These are phyloP conservation scores for Trichoderma orchidacearum DNA, from an alignment of 495 filamentous ascomycete species.

Conservation along the genomic window DNA sequence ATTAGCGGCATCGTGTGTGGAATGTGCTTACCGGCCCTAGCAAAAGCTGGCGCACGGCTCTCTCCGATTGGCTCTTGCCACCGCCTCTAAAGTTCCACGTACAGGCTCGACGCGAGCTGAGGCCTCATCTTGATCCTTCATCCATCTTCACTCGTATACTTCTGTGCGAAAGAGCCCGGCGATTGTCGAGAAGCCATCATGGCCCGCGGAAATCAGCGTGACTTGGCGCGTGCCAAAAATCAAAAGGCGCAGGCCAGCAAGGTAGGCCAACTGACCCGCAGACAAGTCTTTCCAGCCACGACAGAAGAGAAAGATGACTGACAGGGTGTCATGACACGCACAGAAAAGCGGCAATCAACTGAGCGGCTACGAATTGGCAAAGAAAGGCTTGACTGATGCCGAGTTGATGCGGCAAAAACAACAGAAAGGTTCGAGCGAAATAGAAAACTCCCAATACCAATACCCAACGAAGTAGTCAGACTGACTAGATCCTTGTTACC, in stretches of 20 bases:
- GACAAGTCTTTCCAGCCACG: not conserved
- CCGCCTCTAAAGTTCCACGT: not conserved
- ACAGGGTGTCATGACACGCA: slow-evolving; percentile 11
- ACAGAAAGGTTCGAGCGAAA: not conserved
- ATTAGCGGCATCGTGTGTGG: too few relatives aligned
- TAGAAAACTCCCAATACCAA: not conserved
- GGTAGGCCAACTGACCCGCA: slow-evolving; percentile 28
- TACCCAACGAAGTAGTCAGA: not conserved
- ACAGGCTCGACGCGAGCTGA: not conserved
- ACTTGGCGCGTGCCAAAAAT: slow-evolving; percentile 71
- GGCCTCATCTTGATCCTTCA: not conserved
- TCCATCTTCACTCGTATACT: not conserved
- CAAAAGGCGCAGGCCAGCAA: slow-evolving; percentile 46
- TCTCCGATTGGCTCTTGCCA: not conserved
- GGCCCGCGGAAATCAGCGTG: slow-evolving; percentile 89
- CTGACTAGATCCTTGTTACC: not conserved
- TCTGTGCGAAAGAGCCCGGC: not conserved
- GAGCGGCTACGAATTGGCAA: slow-evolving; percentile 55
- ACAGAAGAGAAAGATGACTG: slow-evolving; percentile 5
- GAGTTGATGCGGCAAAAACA: slow-evolving; percentile 88
- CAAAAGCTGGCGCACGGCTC: not conserved
- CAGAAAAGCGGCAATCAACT: slow-evolving; percentile 49
- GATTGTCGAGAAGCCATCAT: slow-evolving; percentile 33
- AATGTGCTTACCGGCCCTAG: not conserved
- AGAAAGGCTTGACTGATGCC: slow-evolving; percentile 63